Percentiles rank a stretch among this genome's conserved stretches.
These are phyloP conservation scores for Trichothecium sympodiale DNA, from an alignment of 2,329 filamentous ascomycete species.

Conservation along the genomic window DNA sequence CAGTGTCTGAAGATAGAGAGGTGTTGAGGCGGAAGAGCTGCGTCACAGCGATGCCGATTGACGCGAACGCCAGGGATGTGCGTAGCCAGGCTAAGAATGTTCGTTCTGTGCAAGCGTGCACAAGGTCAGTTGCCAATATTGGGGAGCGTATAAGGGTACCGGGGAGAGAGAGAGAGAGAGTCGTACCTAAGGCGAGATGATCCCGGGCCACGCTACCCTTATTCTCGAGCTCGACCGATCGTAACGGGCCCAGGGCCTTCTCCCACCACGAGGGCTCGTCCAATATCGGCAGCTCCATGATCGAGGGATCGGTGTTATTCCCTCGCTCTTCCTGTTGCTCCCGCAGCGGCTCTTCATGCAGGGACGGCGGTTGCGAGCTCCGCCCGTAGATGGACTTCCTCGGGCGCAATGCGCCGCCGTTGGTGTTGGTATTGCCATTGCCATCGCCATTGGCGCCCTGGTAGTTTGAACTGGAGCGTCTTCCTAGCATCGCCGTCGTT, in stretches of 20 bases:
- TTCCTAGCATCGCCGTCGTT: slow-evolving; percentile 16
- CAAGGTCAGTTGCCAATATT: not conserved
- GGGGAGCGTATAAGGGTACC: not conserved
- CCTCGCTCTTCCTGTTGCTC: not conserved
- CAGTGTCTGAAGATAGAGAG: slow-evolving; percentile 27
- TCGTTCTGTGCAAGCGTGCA: slow-evolving; percentile 53
- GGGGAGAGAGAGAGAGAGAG: not conserved
- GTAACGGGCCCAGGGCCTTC: slow-evolving; percentile 33
- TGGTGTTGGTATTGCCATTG: not conserved
- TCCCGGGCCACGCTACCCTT: slow-evolving; percentile 76
- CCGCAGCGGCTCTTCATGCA: not conserved
- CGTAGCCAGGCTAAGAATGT: slow-evolving; percentile 81
- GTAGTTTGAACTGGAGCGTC: slow-evolving; percentile 1
- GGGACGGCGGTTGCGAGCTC: not conserved
- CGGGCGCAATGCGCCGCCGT: not conserved
- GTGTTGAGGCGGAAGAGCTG: slow-evolving; percentile 79
- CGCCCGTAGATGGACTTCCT: not conserved
- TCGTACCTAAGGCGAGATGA: slow-evolving; percentile 64
- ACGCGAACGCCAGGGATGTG: slow-evolving; percentile 71
- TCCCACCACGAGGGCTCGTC: slow-evolving; percentile 36
- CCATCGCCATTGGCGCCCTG: not conserved
- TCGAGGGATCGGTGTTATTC: slow-evolving; percentile 8
- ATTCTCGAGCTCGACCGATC: slow-evolving; percentile 68
- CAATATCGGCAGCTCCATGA: slow-evolving; percentile 8
- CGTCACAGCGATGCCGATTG: slow-evolving; percentile 73